Base-by-base conservation (phyloP, 2,329 filamentous ascomycete genomes). In the Sclerotinia minor region DNA sequence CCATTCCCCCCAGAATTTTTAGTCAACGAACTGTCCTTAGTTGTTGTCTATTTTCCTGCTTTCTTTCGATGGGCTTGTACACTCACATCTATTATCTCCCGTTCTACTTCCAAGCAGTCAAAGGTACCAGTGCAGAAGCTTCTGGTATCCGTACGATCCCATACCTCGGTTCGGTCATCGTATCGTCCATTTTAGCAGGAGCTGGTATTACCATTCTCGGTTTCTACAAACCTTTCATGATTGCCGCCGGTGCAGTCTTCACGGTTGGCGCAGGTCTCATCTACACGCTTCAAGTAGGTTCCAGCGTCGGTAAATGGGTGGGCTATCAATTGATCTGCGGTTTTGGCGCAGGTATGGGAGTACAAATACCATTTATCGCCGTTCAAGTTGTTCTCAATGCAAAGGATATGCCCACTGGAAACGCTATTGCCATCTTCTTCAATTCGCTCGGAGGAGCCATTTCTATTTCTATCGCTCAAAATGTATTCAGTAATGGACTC, bases 401-500 rank as follows among this genome's bases (percentile, higher is more conserved):
- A 41, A 79, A 82, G 21, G 84, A 88, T 67, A 79, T 88, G 50
- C 81, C 85, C 5, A 83, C 80, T 0, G 85, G 85, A 32, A 81
- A 85, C 44, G 83, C 85, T 17, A 82, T 85, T 70, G 81, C 81
- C 57, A 84, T 87, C 71, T 88, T 88, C 72, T 79, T 81, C 49
- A 85, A 88, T 75, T 85, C 85, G 70, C 80, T 88, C 2, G 86
- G 85, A 17, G 85, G 84, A 44, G 84, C 85, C 44, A 77, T 88
- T 26, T 86, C 86, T 69, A 83, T 65, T 17, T 82, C 84, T 1
- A 83, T 86, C 29, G 85, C 84, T 0, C 83, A 87, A 74, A 82
- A 82, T 4, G 81, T 86, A 50, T 77, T 77, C 73, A 76, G 69
- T 19, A 76, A 76, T 55, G 74, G 73, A 13, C 67, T 77, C 8